Base-by-base conservation (phyloP, 768 basidiomycete genomes). In the Amanita polypyramis region DNA sequence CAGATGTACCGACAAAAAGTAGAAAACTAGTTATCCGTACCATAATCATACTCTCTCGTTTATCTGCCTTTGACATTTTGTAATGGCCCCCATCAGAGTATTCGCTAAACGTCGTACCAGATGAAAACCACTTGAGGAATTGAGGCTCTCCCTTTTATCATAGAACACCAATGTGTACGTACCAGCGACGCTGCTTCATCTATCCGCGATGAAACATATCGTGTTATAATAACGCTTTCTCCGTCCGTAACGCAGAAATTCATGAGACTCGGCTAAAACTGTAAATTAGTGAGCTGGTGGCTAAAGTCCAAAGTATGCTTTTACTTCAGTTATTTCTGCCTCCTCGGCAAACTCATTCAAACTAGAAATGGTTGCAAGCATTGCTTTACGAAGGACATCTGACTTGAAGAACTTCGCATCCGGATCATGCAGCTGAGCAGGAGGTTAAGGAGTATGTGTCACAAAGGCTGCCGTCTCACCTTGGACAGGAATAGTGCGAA, bases 221-320 rank as follows among this genome's bases (percentile, higher is more conserved):
- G 77, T 8, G 94, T 95, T 6, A 86, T 95, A 19, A 99, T 77
- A 4, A 99, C 89, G 49, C 85, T 89, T 56, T 88, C 79, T 5
- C 96, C 96, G 60, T 99, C 96, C 4, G 93, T 94, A 25, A 98
- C 85, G 56, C 91, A 94, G 60, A 95, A 99, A 61, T 98, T 98
- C 82, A 93, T 76, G 45, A 94, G 65, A 57, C 86, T 88, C 11
- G 92, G 94, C 80, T 91, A 54, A 11, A 51, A 45, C 7, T 34
- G 38, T 27, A 12, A n/a, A 52, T 33, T 25, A 42, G 32, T 5
- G 36, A 19, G 29, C 25, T 43, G 17, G 12, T 21, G 29, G 17
- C 43, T 1, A 32, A 4, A 20, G 17, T 14, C 15, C 6, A 35
- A 9, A 17, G 32, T 10, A 38, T 4, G 33, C 5, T 10, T 19